Percentiles rank a stretch among this genome's conserved stretches.
Conservation (phyloP, 164 flowering plant species). For the Annona squamosa region DNA sequence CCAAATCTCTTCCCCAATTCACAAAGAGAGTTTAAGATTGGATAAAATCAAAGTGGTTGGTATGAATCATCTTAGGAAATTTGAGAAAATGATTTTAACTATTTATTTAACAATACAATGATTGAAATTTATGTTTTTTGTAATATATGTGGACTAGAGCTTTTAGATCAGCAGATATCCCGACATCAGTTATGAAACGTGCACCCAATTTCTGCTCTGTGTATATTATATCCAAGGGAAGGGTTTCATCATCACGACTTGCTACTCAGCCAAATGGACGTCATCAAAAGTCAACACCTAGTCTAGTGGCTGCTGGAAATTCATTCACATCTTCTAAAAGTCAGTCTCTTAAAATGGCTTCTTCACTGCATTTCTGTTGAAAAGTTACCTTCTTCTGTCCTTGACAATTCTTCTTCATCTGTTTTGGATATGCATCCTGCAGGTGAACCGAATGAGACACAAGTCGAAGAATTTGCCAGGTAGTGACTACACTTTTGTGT, state of each 20-base stretch:
- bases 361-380: neutral
- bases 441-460: conserved; percentile 8
- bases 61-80: too few relatives aligned
- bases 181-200: conserved; percentile 13
- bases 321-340: conserved; percentile 14
- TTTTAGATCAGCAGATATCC: conserved; percentile 18
- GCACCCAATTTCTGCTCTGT: conserved; percentile 21
- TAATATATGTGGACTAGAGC: neutral
- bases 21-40: too few relatives aligned
- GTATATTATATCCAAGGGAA: conserved; percentile 19
- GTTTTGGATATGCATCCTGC: neutral
- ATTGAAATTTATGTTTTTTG: too few relatives aligned
- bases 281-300: conserved; percentile 3
- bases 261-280: conserved; percentile 15
- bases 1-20: too few relatives aligned
- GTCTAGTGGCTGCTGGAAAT: neutral
- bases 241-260: conserved; percentile 7
- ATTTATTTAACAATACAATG: too few relatives aligned
- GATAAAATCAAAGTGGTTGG: too few relatives aligned
- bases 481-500: neutral
- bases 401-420: neutral
- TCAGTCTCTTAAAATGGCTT: neutral
- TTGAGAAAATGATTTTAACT: too few relatives aligned
- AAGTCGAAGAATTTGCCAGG: conserved; percentile 1
- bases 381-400: too few relatives aligned